A percentile compares a stretch with the other conserved stretches of the same genome.
Evolutionary conservation across 2,329 filamentous ascomycete species (phyloP).

Genomic region (Aureobasidium sp.): DNA sequence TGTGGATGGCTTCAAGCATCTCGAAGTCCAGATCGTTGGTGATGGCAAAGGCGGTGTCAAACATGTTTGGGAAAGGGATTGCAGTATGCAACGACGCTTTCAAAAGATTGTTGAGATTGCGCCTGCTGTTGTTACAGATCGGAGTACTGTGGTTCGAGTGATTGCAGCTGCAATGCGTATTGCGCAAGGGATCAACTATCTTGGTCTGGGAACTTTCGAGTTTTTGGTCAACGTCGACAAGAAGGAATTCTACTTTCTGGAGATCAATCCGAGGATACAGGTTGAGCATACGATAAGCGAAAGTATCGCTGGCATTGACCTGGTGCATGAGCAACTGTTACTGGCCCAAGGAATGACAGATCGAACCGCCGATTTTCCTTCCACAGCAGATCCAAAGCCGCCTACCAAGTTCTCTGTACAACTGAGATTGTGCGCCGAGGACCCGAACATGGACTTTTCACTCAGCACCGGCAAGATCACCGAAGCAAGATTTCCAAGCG

Average conservation of each 20-base stretch:
- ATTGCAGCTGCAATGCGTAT: constrained; percentile 47
- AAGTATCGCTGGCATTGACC: constrained; percentile 43
- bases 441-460: constrained; percentile 43
- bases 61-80: constrained; percentile 53
- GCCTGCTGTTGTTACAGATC: constrained; percentile 41
- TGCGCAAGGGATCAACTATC: constrained; percentile 42
- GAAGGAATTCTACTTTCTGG: constrained; percentile 48
- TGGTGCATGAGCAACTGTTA: constrained; percentile 47
- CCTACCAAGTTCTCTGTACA: constrained; percentile 44
- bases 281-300: constrained; percentile 57
- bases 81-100: constrained; percentile 50
- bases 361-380: background rate
- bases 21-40: constrained; percentile 54
- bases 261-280: constrained; percentile 52
- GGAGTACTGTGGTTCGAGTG: constrained; percentile 38
- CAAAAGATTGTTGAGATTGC: constrained; percentile 55
- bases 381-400: constrained; percentile 15
- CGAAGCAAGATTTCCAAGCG: constrained; percentile 45
- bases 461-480: constrained; percentile 53
- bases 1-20: constrained; percentile 50
- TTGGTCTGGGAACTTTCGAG: constrained; percentile 55
- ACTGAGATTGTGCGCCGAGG: constrained; percentile 49
- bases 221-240: constrained; percentile 47
- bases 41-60: constrained; percentile 44
- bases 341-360: constrained; percentile 41